These are phyloP conservation scores for Saccharomyces uvarum DNA, from an alignment of 1,139 yeast species.

Conservation along the genomic window DNA sequence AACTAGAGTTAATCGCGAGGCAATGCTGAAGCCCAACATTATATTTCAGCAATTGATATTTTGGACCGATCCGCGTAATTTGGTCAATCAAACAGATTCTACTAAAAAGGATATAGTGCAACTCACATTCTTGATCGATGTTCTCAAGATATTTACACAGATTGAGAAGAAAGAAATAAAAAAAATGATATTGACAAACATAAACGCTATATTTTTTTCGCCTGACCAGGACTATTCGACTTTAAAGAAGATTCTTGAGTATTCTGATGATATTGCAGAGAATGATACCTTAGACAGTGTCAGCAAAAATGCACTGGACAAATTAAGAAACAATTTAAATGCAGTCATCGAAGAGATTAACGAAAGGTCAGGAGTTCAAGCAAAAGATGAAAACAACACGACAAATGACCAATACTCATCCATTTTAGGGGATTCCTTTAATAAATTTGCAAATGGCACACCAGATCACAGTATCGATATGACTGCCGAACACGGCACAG, in stretches of 20 bases:
- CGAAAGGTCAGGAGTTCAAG: constrained; percentile 12
- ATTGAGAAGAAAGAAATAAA: constrained; percentile 45
- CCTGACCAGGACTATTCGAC: constrained; percentile 27
- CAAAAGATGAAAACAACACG: constrained; percentile 10
- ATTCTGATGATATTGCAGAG: constrained; percentile 27
- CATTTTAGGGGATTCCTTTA: constrained; percentile 21
- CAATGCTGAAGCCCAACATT: constrained; percentile 45
- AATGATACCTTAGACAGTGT: constrained; percentile 35
- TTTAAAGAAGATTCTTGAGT: constrained; percentile 25
- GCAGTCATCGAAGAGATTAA: constrained; percentile 20
- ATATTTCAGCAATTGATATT: constrained; percentile 68
- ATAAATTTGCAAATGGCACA: constrained; percentile 12
- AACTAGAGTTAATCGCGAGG: constrained; percentile 29
- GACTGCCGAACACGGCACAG: neutral
- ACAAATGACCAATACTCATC: constrained; percentile 28
- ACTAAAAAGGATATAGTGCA: constrained; percentile 44
- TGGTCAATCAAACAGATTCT: constrained; percentile 46
- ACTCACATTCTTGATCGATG: constrained; percentile 48
- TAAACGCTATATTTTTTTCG: constrained; percentile 44
- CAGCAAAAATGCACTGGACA: constrained; percentile 42
- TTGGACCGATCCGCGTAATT: constrained; percentile 79
- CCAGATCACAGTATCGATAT: constrained; percentile 16
- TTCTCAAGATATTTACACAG: constrained; percentile 46
- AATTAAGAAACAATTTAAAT: constrained; percentile 33
- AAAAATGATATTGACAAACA: constrained; percentile 47